A percentile compares a stretch with the other conserved stretches of the same genome.
These are phyloP conservation scores for Mortierella alpina DNA, from an alignment of 192 early-diverging fungal genomes.

Conservation along the genomic window DNA sequence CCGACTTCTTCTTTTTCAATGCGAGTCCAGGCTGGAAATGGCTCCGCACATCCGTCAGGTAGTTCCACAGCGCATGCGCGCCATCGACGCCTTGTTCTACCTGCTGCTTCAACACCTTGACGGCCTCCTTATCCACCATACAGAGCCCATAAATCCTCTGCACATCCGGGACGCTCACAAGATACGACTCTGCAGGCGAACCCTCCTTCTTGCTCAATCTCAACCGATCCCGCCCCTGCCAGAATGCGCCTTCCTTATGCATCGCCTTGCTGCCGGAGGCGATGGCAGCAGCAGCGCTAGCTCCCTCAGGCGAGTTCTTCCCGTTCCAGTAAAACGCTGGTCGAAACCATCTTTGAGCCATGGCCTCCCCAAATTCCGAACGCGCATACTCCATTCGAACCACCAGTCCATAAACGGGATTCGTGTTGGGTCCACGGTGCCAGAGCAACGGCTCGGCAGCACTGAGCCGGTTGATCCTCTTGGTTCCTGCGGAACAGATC, in stretches of 20 bases:
- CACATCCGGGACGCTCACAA: constrained; percentile 21
- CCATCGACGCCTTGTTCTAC: constrained; percentile 48
- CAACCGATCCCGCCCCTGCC: constrained; percentile 54
- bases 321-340: constrained; percentile 72
- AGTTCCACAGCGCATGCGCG: constrained; percentile 52
- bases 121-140: constrained; percentile 64
- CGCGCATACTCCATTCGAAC: constrained; percentile 65
- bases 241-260: constrained; percentile 59
- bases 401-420: constrained; percentile 68
- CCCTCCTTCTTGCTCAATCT: constrained; percentile 65
- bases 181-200: constrained; percentile 67
- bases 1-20: constrained; percentile 31
- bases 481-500: constrained; percentile 57
- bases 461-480: constrained; percentile 31
- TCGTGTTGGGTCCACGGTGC: constrained; percentile 70
- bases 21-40: constrained; percentile 58
- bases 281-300: not conserved
- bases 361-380: constrained; percentile 52
- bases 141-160: constrained; percentile 62
- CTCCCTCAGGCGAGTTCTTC: constrained; percentile 56
- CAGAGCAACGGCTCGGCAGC: constrained; percentile 58
- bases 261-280: constrained; percentile 1
- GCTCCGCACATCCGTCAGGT: constrained; percentile 59
- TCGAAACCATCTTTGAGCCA: constrained; percentile 55
- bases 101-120: constrained; percentile 36